A percentile compares a stretch with the other conserved stretches of the same genome.
phyloP scores from a whole-genome alignment of 495 filamentous ascomycete species.

The Jackrogersella minutella region DNA sequence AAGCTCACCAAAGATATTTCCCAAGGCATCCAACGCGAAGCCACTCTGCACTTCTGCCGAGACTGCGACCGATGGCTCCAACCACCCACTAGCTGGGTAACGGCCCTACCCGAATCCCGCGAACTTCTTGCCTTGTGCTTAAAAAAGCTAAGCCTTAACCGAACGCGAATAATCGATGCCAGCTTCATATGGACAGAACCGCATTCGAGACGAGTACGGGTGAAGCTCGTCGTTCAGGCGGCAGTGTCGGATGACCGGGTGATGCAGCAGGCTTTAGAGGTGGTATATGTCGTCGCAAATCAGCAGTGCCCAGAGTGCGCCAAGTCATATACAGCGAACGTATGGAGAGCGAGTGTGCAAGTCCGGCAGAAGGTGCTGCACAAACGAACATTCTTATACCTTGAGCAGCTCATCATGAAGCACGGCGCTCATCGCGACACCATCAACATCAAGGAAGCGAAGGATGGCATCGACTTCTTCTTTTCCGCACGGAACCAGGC shows the following conservation, averaged over 20 bases:
- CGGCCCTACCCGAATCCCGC: constrained; percentile 81
- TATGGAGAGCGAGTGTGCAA: constrained; percentile 80
- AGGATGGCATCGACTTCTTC: constrained; percentile 95
- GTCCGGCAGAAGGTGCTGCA: constrained; percentile 96
- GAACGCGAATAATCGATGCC: constrained; percentile 92
- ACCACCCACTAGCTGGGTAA: constrained; percentile 85
- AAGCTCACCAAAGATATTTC: constrained; percentile 93
- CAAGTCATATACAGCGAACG: constrained; percentile 95
- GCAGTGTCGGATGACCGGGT: constrained; percentile 75
- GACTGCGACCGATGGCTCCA: constrained; percentile 96
- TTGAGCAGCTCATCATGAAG: constrained; percentile 96
- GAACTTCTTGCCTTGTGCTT: constrained; percentile 91
- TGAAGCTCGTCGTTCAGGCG: constrained; percentile 91
- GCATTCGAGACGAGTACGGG: constrained; percentile 85
- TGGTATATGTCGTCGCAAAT: constrained; percentile 84
- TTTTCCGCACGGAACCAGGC: constrained; percentile 89
- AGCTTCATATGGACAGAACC: constrained; percentile 99
- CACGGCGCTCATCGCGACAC: constrained; percentile 90
- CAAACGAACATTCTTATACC: constrained; percentile 95
- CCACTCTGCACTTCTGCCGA: constrained; percentile 80
- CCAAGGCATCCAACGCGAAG: constrained; percentile 87
- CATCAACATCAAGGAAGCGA: constrained; percentile 95
- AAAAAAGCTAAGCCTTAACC: constrained; percentile 80
- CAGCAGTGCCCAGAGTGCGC: constrained; percentile 92
- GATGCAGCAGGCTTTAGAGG: constrained; percentile 93